Conservation (phyloP, 768 basidiomycete genomes). For the Phylloporus sp. region DNA sequence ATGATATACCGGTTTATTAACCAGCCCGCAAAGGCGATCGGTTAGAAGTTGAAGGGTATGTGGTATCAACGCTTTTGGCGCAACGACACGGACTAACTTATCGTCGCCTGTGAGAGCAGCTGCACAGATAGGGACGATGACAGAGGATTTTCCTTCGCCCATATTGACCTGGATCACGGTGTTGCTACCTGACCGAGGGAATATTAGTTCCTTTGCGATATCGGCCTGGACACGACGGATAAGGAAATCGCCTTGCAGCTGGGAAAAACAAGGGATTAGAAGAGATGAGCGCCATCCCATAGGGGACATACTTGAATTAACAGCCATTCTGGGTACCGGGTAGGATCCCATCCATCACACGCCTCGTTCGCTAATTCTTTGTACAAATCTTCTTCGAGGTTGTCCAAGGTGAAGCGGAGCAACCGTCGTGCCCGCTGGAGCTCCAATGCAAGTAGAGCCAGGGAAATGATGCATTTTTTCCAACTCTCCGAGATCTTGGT, state of each 20-base stretch:
- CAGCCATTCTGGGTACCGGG: not conserved
- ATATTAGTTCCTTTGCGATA: constrained; percentile 36
- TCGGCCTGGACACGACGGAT: not conserved
- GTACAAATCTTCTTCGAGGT: not conserved
- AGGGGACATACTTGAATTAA: not conserved
- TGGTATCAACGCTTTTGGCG: constrained; percentile 37
- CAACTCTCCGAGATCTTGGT: not conserved
- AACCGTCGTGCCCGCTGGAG: not conserved
- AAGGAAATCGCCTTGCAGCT: not conserved
- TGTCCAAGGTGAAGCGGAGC: not conserved
- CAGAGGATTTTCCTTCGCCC: constrained; percentile 49
- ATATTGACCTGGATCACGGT: constrained; percentile 46
- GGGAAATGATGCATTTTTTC: not conserved
- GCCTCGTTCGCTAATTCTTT: not conserved
- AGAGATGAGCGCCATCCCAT: not conserved
- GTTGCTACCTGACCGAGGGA: constrained; percentile 31
- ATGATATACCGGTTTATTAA: constrained; percentile 41
- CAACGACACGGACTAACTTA: constrained; percentile 40
- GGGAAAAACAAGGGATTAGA: not conserved
- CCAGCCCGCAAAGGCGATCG: constrained; percentile 37
- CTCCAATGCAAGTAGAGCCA: not conserved
- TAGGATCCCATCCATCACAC: not conserved
- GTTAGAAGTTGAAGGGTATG: constrained; percentile 44
- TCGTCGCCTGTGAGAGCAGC: constrained; percentile 37
- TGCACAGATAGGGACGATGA: constrained; percentile 40